Base-by-base conservation (phyloP, 306 rosid species). In the Medicago ruthenica region DNA sequence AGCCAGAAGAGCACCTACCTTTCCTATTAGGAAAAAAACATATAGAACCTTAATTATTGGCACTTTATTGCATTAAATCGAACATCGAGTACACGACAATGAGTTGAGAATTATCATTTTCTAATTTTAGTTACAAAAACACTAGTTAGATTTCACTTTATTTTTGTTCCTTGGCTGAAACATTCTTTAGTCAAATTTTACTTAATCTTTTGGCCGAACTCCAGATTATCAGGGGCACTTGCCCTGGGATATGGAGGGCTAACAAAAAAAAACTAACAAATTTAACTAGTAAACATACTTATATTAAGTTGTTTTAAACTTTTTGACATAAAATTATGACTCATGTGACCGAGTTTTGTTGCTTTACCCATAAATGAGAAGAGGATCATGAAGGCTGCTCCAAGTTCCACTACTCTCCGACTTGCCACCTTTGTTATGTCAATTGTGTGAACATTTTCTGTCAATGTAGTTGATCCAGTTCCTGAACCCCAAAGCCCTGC, bases 401-500 rank as follows among this genome's bases (percentile, higher is more conserved):
- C 98, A 62, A 95, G 62, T 73, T 74, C 87, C 68, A 95, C 83
- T 1, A 80, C 98, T 81, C 83, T 92, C 64, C 91, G 85, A 79
- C 79, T 92, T 50, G 93, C 98, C 73, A 95, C 92, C 87, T 85
- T 90, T 37, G 98, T 95, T 60, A 82, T 74, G 71, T 84, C 81
- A 78, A 95, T 89, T n/a, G 97, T 90, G 76, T 95, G 87, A 60
- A 84, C 72, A 81, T 95, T 95, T 86, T 95, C 98, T 22, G 97
- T 95, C 83, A 95, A 87, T 36, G 98, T 95, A 8, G 97, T 88
- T 71, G 97, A 81, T 17, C 98, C 98, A 54, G 96, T 88, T 61
- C 98, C 97, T n/a, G 98, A 81, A 79, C 98, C 98, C 97, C 96
- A 95, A 71, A 92, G 77, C 55, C 97, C 98, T 40, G 97, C 93